Percentiles rank a stretch among this genome's conserved stretches.
These are phyloP conservation scores for Suillus luteus DNA, from an alignment of 768 basidiomycete species.

Conservation along the genomic window DNA sequence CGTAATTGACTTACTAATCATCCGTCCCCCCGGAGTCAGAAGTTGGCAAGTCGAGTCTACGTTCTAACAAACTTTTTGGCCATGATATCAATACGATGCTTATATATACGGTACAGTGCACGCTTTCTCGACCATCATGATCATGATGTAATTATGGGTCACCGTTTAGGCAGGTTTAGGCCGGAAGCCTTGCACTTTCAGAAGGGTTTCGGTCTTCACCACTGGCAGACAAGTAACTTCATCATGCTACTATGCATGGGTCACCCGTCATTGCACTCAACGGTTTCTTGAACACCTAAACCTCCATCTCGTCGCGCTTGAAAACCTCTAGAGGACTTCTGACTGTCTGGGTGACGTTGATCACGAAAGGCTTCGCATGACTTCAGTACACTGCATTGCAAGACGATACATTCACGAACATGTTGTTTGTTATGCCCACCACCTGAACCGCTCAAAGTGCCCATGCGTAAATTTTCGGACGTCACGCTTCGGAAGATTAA, in stretches of 20 bases:
- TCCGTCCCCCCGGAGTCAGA: too few relatives aligned
- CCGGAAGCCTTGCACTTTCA: neutral
- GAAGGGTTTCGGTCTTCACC: neutral
- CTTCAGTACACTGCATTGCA: neutral
- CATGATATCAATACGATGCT: neutral
- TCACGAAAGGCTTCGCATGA: neutral
- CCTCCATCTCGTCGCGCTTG: neutral
- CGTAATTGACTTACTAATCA: too few relatives aligned
- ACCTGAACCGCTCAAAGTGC: neutral
- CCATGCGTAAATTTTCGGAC: neutral
- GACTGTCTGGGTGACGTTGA: neutral
- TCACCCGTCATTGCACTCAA: neutral
- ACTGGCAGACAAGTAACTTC: neutral
- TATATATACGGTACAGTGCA: neutral
- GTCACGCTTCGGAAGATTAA: neutral
- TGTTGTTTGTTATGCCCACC: neutral
- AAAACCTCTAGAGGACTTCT: neutral
- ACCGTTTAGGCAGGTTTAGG: neutral
- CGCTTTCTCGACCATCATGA: neutral
- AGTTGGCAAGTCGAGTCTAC: too few relatives aligned
- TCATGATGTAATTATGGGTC: neutral
- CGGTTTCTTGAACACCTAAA: neutral
- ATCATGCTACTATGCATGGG: neutral
- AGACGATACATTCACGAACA: neutral
- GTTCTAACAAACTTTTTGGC: neutral